A percentile compares a stretch with the other conserved stretches of the same genome.
These are phyloP conservation scores for Boletus reticuloceps DNA, from an alignment of 768 basidiomycete genomes.

Conservation along the genomic window DNA sequence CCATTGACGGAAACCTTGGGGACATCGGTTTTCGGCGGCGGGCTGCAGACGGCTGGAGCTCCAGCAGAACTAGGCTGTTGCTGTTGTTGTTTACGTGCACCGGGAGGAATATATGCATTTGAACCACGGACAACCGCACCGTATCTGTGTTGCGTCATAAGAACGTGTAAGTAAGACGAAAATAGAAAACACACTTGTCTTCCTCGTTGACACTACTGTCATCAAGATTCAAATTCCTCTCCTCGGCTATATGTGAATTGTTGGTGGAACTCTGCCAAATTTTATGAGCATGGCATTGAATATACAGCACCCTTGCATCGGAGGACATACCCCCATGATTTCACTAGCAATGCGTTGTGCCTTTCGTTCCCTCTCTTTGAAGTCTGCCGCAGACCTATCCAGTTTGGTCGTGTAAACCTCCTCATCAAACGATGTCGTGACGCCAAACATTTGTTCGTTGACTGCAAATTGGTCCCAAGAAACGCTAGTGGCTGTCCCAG, in stretches of 20 bases:
- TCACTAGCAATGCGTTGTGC: conserved; percentile 89
- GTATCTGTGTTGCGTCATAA: conserved; percentile 53
- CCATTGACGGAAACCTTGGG: conserved; percentile 77
- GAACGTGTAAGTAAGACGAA: conserved; percentile 17
- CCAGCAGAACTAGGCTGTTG: conserved; percentile 20
- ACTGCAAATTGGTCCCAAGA: conserved; percentile 92
- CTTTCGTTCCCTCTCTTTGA: conserved; percentile 81
- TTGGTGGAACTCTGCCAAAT: conserved; percentile 50
- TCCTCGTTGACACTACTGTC: conserved; percentile 87
- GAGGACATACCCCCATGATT: conserved; percentile 71
- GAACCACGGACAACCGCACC: conserved; percentile 86
- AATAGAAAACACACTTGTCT: conserved; percentile 69
- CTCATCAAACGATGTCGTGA: conserved; percentile 90
- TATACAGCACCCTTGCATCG: not conserved
- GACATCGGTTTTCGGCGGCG: conserved; percentile 42
- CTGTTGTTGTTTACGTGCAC: conserved; percentile 60
- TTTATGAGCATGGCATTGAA: conserved; percentile 9
- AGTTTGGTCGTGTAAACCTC: conserved; percentile 93
- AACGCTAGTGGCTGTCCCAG: conserved; percentile 40
- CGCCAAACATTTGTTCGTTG: conserved; percentile 92
- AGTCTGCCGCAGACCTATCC: conserved; percentile 81
- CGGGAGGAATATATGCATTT: conserved; percentile 93
- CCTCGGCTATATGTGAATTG: conserved; percentile 90
- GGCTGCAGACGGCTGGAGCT: conserved; percentile 27
- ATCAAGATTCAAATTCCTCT: conserved; percentile 64